Evolutionary conservation across 208 protist genomes (phyloP).

Genomic region (Tritrichomonas musculus): DNA sequence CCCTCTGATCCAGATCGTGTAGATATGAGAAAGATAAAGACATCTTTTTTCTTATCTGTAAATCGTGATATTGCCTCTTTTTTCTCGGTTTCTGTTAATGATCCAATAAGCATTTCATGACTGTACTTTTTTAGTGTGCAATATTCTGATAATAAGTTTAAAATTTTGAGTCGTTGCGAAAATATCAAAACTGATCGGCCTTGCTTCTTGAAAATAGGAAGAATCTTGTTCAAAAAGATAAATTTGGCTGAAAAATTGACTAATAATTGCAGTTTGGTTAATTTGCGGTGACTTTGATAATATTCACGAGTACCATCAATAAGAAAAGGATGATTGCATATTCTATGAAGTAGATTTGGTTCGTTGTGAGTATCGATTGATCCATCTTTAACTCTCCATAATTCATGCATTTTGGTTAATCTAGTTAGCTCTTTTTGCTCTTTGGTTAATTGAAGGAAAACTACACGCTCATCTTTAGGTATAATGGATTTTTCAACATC

Average conservation of each 20-base stretch:
- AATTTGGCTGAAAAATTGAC: constrained; percentile 35
- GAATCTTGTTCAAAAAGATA: constrained; percentile 47
- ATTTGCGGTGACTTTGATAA: constrained; percentile 23
- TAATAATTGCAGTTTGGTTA: background rate
- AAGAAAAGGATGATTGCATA: constrained; percentile 86
- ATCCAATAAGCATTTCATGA: constrained; percentile 38
- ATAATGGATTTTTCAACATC: constrained; percentile 42
- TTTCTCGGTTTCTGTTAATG: constrained; percentile 37
- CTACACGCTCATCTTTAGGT: constrained; percentile 45
- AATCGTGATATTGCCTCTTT: constrained; percentile 45
- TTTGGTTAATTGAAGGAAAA: constrained; percentile 40
- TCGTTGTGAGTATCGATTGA: constrained; percentile 32
- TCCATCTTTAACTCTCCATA: background rate
- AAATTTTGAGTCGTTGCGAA: constrained; percentile 72
- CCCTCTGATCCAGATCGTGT: constrained; percentile 65
- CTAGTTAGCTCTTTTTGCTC: constrained; percentile 35
- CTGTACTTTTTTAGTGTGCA: constrained; percentile 12
- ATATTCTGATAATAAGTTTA: constrained; percentile 58
- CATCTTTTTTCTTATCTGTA: background rate
- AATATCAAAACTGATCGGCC: constrained; percentile 93
- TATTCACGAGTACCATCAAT: constrained; percentile 75
- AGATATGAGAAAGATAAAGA: constrained; percentile 63
- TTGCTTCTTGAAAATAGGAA: constrained; percentile 53
- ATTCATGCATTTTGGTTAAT: background rate
- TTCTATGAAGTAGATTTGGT: constrained; percentile 53